Base-by-base conservation (phyloP, 495 filamentous ascomycete species). In the Daldinia bambusicola region DNA sequence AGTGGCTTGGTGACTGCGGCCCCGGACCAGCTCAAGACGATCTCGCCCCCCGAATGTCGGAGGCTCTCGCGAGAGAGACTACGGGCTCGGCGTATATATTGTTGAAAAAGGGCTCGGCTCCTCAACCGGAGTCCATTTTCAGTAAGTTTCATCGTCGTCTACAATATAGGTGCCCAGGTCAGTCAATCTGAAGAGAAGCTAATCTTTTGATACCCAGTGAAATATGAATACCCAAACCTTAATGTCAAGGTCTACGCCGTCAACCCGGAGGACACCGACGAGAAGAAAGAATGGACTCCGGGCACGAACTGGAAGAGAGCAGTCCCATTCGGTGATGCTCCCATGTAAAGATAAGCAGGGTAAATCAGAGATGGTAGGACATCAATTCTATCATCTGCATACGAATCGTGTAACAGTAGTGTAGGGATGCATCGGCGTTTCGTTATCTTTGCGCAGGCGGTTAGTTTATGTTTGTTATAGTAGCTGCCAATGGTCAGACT, bases 201-300 rank as follows among this genome's bases (percentile, higher is more conserved):
- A 48, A 48, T 12, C 12, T 9, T n/a, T n/a, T n/a, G n/a, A 1
- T 6, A 20, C 0, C 16, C 2, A 48, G 43, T 48, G 43, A 6
- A 20, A 22, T 48, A 48, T 8, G 43, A 48, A 48, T 48, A 48
- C 8, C 43, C 43, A 5, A 48, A 48, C 1, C 43, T 48, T 9
- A 48, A 48, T 2, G 43, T 48, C 8, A 48, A 48, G 43, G 43
- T 48, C 43, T 48, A 48, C 12, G 43, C 43, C 8, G 43, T 48
- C 6, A 48, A 48, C 2, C 43, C 43, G 3, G 16, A 20, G 7
- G 16, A 48, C 43, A 0, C 18, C 4, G 43, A 48, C 18, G 43
- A 48, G 43, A 48, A 18, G 43, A 48, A 48, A 22, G 43, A 48
- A 18, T 48, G 43, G 43, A 48, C 43, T 22, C 43, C 43, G 10